Evolutionary conservation across 345 rosid species (phyloP).

Genomic region (Citropsis articulata): DNA sequence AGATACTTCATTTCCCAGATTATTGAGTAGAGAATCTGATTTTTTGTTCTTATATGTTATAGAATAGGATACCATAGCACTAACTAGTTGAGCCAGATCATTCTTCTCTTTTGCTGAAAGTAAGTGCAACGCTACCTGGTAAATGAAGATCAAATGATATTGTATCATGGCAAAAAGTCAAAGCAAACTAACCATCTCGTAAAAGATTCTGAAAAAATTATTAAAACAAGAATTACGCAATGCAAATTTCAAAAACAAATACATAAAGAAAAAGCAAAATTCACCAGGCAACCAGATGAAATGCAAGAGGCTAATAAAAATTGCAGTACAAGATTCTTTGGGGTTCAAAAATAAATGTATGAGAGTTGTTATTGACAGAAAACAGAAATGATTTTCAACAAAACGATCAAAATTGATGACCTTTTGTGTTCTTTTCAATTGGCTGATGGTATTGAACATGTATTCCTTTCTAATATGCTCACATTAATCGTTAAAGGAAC

Average conservation of each 20-base stretch:
- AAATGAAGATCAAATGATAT: slow-evolving; percentile 11
- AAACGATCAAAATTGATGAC: background rate
- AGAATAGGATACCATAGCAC: slow-evolving; percentile 69
- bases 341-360: background rate
- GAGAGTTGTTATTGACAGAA: background rate
- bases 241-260: background rate
- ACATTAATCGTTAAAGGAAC: background rate
- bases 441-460: background rate
- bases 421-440: background rate
- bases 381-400: background rate
- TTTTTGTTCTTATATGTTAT: slow-evolving; percentile 64
- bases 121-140: slow-evolving; percentile 84
- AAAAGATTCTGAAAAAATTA: background rate
- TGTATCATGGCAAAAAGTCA: background rate
- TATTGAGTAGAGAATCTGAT: slow-evolving; percentile 38
- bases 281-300: background rate
- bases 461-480: background rate
- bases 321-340: background rate
- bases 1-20: slow-evolving; percentile 43
- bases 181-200: background rate
- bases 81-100: slow-evolving; percentile 58
- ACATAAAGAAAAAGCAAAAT: background rate
- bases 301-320: background rate
- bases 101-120: slow-evolving; percentile 71
- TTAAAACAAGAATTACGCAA: background rate